Evolutionary conservation across 805 yeast species (phyloP), one percentile per base, ranked within the genome.

Genomic region (Candida dajiaensis): DNA sequence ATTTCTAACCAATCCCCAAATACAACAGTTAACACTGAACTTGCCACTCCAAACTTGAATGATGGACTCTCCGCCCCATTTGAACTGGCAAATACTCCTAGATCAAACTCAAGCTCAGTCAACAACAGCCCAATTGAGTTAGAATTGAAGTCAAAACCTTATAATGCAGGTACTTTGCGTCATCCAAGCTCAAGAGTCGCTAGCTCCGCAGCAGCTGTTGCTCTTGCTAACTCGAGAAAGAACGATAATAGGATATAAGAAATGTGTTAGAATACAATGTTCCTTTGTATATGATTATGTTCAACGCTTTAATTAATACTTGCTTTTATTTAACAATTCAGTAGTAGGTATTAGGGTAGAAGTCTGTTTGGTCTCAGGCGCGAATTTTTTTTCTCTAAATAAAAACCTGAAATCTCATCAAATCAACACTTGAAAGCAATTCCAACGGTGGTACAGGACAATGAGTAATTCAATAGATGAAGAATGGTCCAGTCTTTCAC

Each of bases 51-150:
- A 12, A 57, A 54, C 7, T n/a, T 52, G 6, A 46, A 44, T 9
- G 46, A 56, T 33, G 88, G 88, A 0, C 77, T 83, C 59, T 74
- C 83, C 0, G 81, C 89, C 7, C 89, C 89, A 2, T 84, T 81
- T 53, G 67, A 82, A 40, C 63, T 82, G 48, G 85, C 87, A 0
- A 77, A 85, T 0, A 74, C 86, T 0, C 83, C 85, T 2, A 73
- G 71, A 50, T 57, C 67, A 1, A 52, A 42, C 16, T 6, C 40
- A 6, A 51, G 59, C 1, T 42, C 57, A 6, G 33, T 45, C 6
- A 26, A 19, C 44, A 15, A 47, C 25, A 52, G 58, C 21, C 55
- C 60, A n/a, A 40, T 48, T 13, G 56, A 52, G 20, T 9, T 44
- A 6, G 64, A 58, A 3, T 54, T 57, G 37, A 58, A 51, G 46